Conservation (phyloP, 225 moss, liverwort and hornwort genomes). For the Marchantia polymorpha region DNA sequence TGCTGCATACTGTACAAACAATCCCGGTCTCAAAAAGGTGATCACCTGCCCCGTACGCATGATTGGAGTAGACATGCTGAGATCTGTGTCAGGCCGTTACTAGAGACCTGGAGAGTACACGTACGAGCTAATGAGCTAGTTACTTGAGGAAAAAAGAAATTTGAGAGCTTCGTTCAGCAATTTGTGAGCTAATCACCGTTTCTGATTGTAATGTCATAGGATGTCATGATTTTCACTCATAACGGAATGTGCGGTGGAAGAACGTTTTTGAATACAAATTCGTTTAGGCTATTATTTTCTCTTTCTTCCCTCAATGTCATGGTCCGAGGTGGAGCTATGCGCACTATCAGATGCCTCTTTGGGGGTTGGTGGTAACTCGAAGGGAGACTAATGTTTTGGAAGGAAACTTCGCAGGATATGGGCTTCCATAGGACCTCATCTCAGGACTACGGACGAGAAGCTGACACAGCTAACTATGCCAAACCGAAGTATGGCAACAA, state of each 20-base stretch:
- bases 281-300: background rate
- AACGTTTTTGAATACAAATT: too few relatives aligned
- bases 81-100: background rate
- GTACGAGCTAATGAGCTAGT: background rate
- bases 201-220: background rate
- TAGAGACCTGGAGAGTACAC: background rate
- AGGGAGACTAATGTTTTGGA: background rate
- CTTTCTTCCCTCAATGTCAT: background rate
- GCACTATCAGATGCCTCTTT: background rate
- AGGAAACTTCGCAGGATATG: constrained; percentile 47
- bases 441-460: constrained; percentile 63
- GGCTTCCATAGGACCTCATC: constrained; percentile 59
- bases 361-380: background rate
- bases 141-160: too few relatives aligned
- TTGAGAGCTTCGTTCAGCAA: too few relatives aligned
- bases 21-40: constrained; percentile 65
- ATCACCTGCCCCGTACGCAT: background rate
- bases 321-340: background rate
- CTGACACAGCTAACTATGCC: constrained; percentile 67
- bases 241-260: too few relatives aligned
- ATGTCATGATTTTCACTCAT: background rate
- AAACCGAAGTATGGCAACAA: constrained; percentile 88
- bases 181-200: too few relatives aligned
- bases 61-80: background rate
- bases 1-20: constrained; percentile 80